phyloP scores from a whole-genome alignment of 2,329 filamentous ascomycete genomes.

The Berkeleyomyces basicola region DNA sequence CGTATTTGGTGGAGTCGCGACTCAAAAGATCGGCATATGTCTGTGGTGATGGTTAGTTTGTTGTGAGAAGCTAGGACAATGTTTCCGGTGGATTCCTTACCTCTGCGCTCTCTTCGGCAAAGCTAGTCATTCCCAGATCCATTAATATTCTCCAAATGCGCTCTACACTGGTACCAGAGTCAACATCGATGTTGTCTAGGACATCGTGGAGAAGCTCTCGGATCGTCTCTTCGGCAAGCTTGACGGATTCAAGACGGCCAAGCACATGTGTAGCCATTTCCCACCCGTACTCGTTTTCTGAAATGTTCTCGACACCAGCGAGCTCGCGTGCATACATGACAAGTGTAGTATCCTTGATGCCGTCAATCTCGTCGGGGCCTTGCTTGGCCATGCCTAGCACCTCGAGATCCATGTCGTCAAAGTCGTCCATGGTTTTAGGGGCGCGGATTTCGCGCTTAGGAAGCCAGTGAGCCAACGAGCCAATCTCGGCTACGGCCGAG shows the following conservation, averaged over 20 bases:
- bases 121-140: slow-evolving; percentile 59
- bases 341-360: slow-evolving; percentile 66
- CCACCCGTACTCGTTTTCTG: slow-evolving; percentile 54
- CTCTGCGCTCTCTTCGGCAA: slow-evolving; percentile 68
- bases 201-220: slow-evolving; percentile 51
- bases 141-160: slow-evolving; percentile 66
- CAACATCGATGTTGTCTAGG: slow-evolving; percentile 44
- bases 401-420: slow-evolving; percentile 67
- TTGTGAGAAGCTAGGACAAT: neutral
- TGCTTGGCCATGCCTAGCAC: slow-evolving; percentile 52
- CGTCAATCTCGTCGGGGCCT: slow-evolving; percentile 40
- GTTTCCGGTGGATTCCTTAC: slow-evolving; percentile 32
- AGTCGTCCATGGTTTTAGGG: slow-evolving; percentile 13
- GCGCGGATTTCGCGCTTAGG: slow-evolving; percentile 47
- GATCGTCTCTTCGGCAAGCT: slow-evolving; percentile 57
- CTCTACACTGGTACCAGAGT: slow-evolving; percentile 57
- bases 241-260: slow-evolving; percentile 59
- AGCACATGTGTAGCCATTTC: slow-evolving; percentile 74
- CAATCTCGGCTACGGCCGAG: slow-evolving; percentile 65
- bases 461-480: slow-evolving; percentile 71
- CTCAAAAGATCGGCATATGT: slow-evolving; percentile 68
- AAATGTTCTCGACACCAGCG: slow-evolving; percentile 36
- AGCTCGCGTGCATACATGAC: slow-evolving; percentile 57
- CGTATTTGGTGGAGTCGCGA: slow-evolving; percentile 58
- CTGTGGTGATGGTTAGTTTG: slow-evolving; percentile 29